These are phyloP conservation scores for Hericium erinaceus DNA, from an alignment of 768 basidiomycete genomes.

Conservation along the genomic window DNA sequence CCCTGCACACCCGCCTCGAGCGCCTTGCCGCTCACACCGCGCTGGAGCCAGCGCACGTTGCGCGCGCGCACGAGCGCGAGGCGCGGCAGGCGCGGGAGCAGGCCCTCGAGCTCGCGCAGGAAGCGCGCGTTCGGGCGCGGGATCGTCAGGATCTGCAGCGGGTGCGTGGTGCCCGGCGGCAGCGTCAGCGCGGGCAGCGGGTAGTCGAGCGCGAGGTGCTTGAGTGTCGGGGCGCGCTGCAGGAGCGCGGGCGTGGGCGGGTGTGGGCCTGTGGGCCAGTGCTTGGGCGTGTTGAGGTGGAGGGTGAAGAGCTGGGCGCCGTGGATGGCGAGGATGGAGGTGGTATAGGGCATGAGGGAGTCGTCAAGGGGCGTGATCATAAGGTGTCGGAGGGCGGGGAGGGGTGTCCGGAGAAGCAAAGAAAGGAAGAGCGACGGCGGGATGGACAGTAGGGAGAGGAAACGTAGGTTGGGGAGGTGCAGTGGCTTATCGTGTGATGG, in stretches of 20 bases:
- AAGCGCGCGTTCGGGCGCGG: slow-evolving; percentile 61
- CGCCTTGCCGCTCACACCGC: slow-evolving; percentile 55
- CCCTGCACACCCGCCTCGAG: slow-evolving; percentile 73
- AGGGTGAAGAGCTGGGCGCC: slow-evolving; percentile 51
- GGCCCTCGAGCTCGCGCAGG: slow-evolving; percentile 42
- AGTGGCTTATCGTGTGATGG: slow-evolving; percentile 33
- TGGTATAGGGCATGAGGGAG: slow-evolving; percentile 40
- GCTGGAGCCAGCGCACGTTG: slow-evolving; percentile 66
- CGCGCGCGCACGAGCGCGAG: slow-evolving; percentile 50
- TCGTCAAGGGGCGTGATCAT: slow-evolving; percentile 71
- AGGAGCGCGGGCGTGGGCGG: slow-evolving; percentile 40
- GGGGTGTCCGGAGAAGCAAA: slow-evolving; percentile 45
- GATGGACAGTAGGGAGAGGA: slow-evolving; percentile 55
- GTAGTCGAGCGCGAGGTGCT: slow-evolving; percentile 63
- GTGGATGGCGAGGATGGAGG: slow-evolving; percentile 52
- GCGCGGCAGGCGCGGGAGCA: slow-evolving; percentile 47
- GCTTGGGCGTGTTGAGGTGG: slow-evolving; percentile 47
- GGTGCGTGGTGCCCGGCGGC: slow-evolving; percentile 19
- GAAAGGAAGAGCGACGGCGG: slow-evolving; percentile 56
- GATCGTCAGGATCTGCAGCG: slow-evolving; percentile 60
- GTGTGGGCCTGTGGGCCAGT: slow-evolving; percentile 51
- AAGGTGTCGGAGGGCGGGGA: slow-evolving; percentile 56
- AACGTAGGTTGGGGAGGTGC: slow-evolving; percentile 46
- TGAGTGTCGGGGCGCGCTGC: slow-evolving; percentile 40
- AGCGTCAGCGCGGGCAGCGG: slow-evolving; percentile 49